Evolutionary conservation across 225 moss, liverwort and hornwort genomes (phyloP), one percentile per base, ranked within the genome.

Genomic region (Pseudisothecium myosuroides): DNA sequence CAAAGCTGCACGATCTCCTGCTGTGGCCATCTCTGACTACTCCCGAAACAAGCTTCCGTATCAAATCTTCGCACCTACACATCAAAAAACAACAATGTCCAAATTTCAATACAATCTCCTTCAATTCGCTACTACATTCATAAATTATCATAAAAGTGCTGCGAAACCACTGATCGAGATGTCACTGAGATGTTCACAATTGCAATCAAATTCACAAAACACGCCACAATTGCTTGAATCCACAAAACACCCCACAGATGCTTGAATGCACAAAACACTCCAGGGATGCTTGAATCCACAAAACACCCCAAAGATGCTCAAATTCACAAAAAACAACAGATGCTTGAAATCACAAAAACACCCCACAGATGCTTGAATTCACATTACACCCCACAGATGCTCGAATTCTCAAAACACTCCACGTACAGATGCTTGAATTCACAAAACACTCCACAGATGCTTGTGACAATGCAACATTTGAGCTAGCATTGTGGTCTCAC

Each of bases 1-100:
- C 17, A 90, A 17, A 15, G 89, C 86, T 32, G 92, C 92, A 79
- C 84, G 90, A 27, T 84, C 79, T 80, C 87, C 90, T 55, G 23
- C 84, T 7, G 87, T 84, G 28, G 87, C 72, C 90, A 90, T 90
- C 62, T 81, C 41, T 22, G 17, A 29, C 0, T 36, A 37, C 18
- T 76, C 76, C 66, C 47, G 23, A 45, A 68, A 78, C 56, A 65
- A 75, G 65, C 75, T 76, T 50, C 52, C 10, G 21, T 31, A 17
- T 45, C 54, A 56, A 45, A 55, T 36, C 54, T 73, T 64, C 11
- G 9, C 29, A 75, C 58, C 89, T 86, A n/a, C 29, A 36, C 52
- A 60, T 21, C 34, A 15, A 15, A 52, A 31, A 85, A 32, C 0
- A 17, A 1, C 17, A 68, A 26, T 23, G n/a, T 27, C 56, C 73